These are phyloP conservation scores for Alternaria novae-zelandiae DNA, from an alignment of 2,329 filamentous ascomycete genomes.

Conservation along the genomic window DNA sequence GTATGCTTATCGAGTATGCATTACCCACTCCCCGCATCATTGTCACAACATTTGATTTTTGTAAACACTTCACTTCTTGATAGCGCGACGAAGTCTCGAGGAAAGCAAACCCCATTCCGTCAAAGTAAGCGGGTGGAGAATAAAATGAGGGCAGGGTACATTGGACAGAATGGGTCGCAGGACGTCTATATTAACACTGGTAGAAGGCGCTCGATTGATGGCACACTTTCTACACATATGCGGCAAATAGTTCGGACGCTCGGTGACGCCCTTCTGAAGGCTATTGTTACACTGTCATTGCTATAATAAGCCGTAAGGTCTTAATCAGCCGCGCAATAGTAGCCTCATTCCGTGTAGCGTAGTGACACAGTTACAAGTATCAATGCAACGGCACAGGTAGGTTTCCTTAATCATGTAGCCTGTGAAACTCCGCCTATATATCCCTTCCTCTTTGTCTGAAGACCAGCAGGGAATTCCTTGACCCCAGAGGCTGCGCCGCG, in stretches of 20 bases:
- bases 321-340: neutral
- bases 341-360: neutral
- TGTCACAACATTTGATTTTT: neutral
- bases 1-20: neutral
- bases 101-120: neutral
- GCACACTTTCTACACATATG: neutral
- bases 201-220: neutral
- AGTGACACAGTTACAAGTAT: neutral
- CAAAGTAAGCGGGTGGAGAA: neutral
- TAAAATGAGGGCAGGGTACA: neutral
- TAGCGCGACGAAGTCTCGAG: neutral
- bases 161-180: neutral
- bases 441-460: neutral
- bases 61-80: neutral
- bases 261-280: accelerated
- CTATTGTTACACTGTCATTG: neutral
- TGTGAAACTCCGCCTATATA: neutral
- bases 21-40: neutral
- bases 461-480: neutral
- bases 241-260: neutral
- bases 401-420: neutral
- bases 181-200: accelerated
- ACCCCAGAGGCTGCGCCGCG: neutral
- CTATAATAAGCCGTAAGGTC: neutral
- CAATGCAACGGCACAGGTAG: neutral